Percentiles rank a stretch among this genome's conserved stretches.
These are phyloP conservation scores for Ophiostoma australiae DNA, from an alignment of 2,329 filamentous ascomycete species.

Conservation along the genomic window DNA sequence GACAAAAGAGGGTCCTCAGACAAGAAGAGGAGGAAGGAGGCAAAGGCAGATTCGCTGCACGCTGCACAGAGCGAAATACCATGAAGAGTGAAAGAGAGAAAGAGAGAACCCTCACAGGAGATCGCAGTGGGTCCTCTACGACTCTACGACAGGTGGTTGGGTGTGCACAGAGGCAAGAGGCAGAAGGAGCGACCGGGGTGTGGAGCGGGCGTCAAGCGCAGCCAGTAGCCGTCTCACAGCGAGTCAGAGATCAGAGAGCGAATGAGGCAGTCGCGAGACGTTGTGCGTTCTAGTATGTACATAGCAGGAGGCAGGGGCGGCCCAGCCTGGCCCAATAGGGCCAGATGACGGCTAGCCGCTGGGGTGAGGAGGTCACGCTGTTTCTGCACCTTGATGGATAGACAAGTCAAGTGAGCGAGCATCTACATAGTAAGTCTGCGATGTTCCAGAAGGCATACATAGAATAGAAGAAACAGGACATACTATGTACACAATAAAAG, in stretches of 20 bases:
- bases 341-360: too few relatives aligned
- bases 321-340: too few relatives aligned
- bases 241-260: background rate
- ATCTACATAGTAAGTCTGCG: too few relatives aligned
- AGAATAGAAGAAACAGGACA: too few relatives aligned
- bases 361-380: too few relatives aligned
- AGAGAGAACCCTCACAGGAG: background rate
- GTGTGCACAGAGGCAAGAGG: background rate
- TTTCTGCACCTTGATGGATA: too few relatives aligned
- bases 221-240: background rate
- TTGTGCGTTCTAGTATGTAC: too few relatives aligned
- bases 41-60: background rate
- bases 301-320: too few relatives aligned
- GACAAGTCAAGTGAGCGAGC: too few relatives aligned
- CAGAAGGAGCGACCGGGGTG: background rate
- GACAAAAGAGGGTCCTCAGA: constrained; percentile 6
- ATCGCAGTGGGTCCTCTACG: background rate
- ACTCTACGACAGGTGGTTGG: too few relatives aligned
- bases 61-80: background rate
- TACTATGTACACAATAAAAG: too few relatives aligned
- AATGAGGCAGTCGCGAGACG: background rate
- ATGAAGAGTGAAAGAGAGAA: constrained; percentile 11
- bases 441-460: too few relatives aligned
- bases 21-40: background rate
- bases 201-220: background rate